These are phyloP conservation scores for Trypethelium eluteriae DNA, from an alignment of 495 filamentous ascomycete genomes.

Conservation along the genomic window DNA sequence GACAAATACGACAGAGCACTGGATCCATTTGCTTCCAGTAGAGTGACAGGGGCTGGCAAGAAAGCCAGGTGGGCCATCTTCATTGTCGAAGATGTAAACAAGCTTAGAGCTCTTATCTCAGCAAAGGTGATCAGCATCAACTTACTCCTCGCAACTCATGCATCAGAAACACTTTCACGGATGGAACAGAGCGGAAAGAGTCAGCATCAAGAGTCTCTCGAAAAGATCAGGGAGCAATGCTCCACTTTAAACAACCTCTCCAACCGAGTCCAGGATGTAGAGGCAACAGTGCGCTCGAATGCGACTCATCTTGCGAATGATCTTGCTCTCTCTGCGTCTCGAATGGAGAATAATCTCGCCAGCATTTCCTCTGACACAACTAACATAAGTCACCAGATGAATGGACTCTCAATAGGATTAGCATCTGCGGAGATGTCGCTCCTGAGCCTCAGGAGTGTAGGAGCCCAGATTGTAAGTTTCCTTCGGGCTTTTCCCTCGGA, in stretches of 20 bases:
- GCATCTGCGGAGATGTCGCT: conserved; percentile 1
- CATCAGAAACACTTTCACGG: conserved; percentile 22
- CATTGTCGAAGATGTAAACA: conserved; percentile 29
- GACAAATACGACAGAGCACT: conserved; percentile 25
- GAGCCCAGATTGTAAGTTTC: conserved; percentile 19
- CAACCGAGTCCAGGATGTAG: background rate
- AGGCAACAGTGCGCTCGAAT: background rate
- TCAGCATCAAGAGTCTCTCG: conserved; percentile 14
- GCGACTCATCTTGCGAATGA: background rate
- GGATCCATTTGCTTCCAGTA: conserved; percentile 4
- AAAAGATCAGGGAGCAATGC: conserved; percentile 2
- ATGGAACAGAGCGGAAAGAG: conserved; percentile 9
- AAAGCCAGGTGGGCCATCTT: conserved; percentile 31
- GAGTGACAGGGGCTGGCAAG: conserved; percentile 14
- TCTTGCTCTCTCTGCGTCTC: background rate
- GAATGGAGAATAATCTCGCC: conserved; percentile 8
- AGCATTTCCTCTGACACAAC: conserved; percentile 13
- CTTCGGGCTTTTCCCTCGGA: conserved; percentile 23
- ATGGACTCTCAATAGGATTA: background rate
- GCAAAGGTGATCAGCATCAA: conserved; percentile 31
- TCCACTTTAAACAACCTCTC: background rate
- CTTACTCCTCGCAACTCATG: conserved; percentile 25
- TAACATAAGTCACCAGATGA: conserved; percentile 9
- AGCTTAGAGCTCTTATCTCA: conserved; percentile 26
- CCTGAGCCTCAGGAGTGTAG: conserved; percentile 15